These are phyloP conservation scores for Collybia nuda DNA, from an alignment of 768 basidiomycete genomes.

Conservation along the genomic window DNA sequence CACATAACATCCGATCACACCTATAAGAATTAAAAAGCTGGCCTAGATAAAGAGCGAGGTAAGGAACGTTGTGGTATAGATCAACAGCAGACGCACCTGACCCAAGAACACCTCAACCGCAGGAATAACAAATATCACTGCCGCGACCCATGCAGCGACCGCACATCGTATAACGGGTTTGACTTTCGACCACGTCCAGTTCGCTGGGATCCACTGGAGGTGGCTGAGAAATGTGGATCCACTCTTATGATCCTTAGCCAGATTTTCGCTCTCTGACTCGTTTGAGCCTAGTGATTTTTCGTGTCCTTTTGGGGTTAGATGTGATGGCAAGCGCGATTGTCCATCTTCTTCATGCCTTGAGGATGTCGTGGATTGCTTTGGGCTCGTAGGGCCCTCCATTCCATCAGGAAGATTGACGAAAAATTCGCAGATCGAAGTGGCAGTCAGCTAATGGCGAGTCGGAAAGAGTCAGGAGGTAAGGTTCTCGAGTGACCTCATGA, in stretches of 20 bases:
- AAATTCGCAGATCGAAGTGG: background rate
- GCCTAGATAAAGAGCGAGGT: constrained; percentile 37
- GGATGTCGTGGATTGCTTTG: background rate
- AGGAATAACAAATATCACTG: constrained; percentile 60
- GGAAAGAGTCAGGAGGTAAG: too few relatives aligned
- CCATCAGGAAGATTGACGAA: background rate
- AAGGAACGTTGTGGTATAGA: background rate
- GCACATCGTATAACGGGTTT: constrained; percentile 67
- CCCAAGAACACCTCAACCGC: constrained; percentile 49
- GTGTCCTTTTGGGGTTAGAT: too few relatives aligned
- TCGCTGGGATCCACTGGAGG: constrained; percentile 57
- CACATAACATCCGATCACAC: constrained; percentile 25
- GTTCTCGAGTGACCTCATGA: too few relatives aligned
- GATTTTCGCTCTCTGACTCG: too few relatives aligned
- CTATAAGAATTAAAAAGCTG: constrained; percentile 62
- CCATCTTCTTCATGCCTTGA: too few relatives aligned
- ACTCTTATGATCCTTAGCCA: too few relatives aligned
- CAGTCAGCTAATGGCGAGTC: background rate
- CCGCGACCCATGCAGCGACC: constrained; percentile 58
- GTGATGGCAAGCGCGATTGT: too few relatives aligned
- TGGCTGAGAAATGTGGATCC: constrained; percentile 21
- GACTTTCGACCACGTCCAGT: constrained; percentile 55
- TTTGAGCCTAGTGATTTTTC: too few relatives aligned
- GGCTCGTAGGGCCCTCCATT: background rate
- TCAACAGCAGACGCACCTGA: constrained; percentile 38